Base-by-base conservation (phyloP, 1,139 yeast genomes). In the Geotrichum fermentans region DNA sequence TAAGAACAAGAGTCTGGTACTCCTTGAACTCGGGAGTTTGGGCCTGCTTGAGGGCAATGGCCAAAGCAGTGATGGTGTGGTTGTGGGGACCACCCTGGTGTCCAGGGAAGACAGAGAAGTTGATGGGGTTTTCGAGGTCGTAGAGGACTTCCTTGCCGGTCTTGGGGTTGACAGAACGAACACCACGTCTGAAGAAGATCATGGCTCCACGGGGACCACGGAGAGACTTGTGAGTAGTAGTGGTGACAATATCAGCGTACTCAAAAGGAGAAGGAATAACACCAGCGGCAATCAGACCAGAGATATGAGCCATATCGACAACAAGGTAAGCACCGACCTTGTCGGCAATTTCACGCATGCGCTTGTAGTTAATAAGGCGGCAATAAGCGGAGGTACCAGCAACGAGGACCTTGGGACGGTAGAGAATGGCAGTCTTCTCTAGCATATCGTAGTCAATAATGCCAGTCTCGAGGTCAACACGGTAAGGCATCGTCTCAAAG, bases 51-150 rank as follows among this genome's bases (percentile, higher is more conserved):
- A 90, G 79, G 21, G 97, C 97, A 53, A 87, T 95, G 6, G 97
- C 95, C 61, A 90, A 73, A 11, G 97, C 97, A 57, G 96, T 84
- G 64, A 90, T 90, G 60, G 97, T 90, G 72, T 90, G 97, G 75
- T 90, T 90, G 71, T 90, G 97, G 60, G 97, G 97, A 64, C 97
- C 97, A 74, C 97, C 97, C 75, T 90, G 97, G 71, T 90, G 97
- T 52, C 95, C 97, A 60, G 97, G 97, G 86, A 90, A 90, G 39
- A 90, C 97, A 21, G 96, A 86, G 67, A 90, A 90, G 76, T 90
- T 90, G 70, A 90, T 88, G 65, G 83, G 86, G 69, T 79, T 80
- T 66, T 90, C 97, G 65, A 90, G 78, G 56, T 89, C 96, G 69
- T 88, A 90, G 52, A 75, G 74, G 53, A 86, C 76, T 71, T 88